Conservation (phyloP, 805 yeast genomes). For the Metschnikowia cubensis region DNA sequence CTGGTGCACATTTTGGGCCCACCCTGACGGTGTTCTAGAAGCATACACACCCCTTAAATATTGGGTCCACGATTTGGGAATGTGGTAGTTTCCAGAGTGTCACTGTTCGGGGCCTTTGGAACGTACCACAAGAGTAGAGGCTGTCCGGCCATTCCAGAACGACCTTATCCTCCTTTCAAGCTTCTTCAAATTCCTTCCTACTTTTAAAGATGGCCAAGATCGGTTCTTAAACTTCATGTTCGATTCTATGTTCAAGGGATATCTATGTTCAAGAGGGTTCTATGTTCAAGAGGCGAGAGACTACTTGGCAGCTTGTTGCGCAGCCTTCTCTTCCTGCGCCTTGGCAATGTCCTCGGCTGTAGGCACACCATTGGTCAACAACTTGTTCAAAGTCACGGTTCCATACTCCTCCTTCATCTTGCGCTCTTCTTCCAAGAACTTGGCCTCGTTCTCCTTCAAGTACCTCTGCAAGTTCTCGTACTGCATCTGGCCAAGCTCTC, state of each 20-base stretch:
- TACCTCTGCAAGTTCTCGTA: conserved; percentile 73
- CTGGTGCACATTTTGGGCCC: too few relatives aligned
- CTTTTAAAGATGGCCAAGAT: too few relatives aligned
- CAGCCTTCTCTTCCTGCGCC: conserved; percentile 35
- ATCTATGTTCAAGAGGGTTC: not conserved
- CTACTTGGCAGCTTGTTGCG: conserved; percentile 9
- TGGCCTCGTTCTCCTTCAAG: conserved; percentile 53
- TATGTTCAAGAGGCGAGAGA: conserved; percentile 10
- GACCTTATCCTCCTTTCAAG: too few relatives aligned
- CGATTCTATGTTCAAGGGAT: not conserved
- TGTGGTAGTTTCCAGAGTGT: not conserved
- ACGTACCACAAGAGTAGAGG: not conserved
- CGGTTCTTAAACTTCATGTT: too few relatives aligned
- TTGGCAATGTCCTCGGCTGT: conserved; percentile 60
- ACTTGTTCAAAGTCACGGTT: conserved; percentile 76
- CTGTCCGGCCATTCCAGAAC: not conserved
- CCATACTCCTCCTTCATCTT: conserved; percentile 79
- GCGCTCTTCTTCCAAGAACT: conserved; percentile 82
- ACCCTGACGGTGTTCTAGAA: too few relatives aligned
- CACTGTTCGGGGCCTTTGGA: not conserved
- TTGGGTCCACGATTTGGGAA: not conserved
- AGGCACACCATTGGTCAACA: conserved; percentile 79
- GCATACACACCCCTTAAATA: too few relatives aligned
- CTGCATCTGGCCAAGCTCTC: conserved; percentile 90
- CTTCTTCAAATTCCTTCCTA: too few relatives aligned